Base-by-base conservation (phyloP, 139 green algal species). In the Raphidocelis subcapitata region DNA sequence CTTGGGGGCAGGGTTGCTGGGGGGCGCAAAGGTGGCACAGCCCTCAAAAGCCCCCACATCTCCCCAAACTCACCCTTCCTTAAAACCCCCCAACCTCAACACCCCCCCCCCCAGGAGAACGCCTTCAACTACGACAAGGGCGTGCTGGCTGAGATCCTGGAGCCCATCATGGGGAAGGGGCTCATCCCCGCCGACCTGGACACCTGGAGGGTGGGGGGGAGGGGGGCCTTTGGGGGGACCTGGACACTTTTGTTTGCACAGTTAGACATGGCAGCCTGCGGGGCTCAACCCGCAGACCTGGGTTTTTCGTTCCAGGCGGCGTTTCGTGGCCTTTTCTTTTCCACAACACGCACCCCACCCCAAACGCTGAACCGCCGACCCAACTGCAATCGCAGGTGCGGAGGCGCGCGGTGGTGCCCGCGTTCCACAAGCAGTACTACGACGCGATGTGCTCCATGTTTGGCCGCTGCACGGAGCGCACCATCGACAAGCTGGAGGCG, bases 81-180 rank as follows among this genome's bases (percentile, higher is more conserved):
- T n/a, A n/a, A n/a, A n/a, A 24, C 49, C 49, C 31, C 36, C 66
- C 21, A 31, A 28, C 66, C 44, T 12, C 52, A 29, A 44, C 3
- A n/a, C n/a, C 33, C n/a, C 35, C 23, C 23, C 49, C 49, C 49
- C 29, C 79, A 93, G 84, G 94, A 98, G 62, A 98, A 98, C 57
- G 83, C 90, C 1, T 84, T 91, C 52, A 96, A 95, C 83, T 98
- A 97, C 54, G 92, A 98, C 76, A 98, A 99, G 85, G 96, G 96
- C 21, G 91, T 99, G 41, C 85, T 99, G 76, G 94, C 96, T 20
- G 96, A 99, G 78, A 98, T 99, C 61, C 85, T 99, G 54, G 94
- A 99, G 87, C 95, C 96, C 62, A 99, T 99, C 89, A 99, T 99
- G 96, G 96, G 96, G 60, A 99, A 98, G 76, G 96, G 96, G 4